Conservation (phyloP, 768 basidiomycete genomes). For the Chalciporus sphaerocephalus region DNA sequence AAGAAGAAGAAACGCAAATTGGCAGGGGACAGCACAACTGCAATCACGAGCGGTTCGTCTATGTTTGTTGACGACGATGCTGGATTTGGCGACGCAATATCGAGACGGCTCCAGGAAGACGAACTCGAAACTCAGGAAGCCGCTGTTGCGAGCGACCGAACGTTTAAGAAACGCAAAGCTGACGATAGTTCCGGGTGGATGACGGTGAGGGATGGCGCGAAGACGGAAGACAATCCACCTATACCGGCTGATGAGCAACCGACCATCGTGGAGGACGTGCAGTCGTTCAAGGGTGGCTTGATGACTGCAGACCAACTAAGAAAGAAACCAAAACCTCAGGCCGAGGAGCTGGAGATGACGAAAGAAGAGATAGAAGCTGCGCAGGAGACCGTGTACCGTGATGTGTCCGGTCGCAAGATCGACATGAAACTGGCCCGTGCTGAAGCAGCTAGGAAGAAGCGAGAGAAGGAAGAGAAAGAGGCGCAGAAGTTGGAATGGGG, state of each 20-base stretch:
- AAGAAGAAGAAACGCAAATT: slow-evolving; percentile 73
- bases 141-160: slow-evolving; percentile 68
- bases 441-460: slow-evolving; percentile 76
- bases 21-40: slow-evolving; percentile 26
- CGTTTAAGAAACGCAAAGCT: slow-evolving; percentile 72
- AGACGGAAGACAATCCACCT: slow-evolving; percentile 46
- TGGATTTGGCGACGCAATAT: slow-evolving; percentile 53
- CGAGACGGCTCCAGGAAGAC: slow-evolving; percentile 51
- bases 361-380: slow-evolving; percentile 51
- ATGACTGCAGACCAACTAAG: slow-evolving; percentile 72
- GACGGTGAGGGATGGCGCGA: slow-evolving; percentile 53
- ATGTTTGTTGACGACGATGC: slow-evolving; percentile 66
- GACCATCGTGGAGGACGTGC: slow-evolving; percentile 45
- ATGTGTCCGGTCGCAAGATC: slow-evolving; percentile 80
- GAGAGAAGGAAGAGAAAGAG: slow-evolving; percentile 81
- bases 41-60: slow-evolving; percentile 21
- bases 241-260: slow-evolving; percentile 68
- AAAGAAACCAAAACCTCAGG: slow-evolving; percentile 47
- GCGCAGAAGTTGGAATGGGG: slow-evolving; percentile 97
- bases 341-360: slow-evolving; percentile 36
- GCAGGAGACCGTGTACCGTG: slow-evolving; percentile 93
- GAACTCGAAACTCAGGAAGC: slow-evolving; percentile 53
- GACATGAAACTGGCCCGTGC: slow-evolving; percentile 82
- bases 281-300: slow-evolving; percentile 67
- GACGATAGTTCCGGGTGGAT: slow-evolving; percentile 61